Conservation (phyloP, 1,139 yeast genomes). For the Taiozyma sp. region DNA sequence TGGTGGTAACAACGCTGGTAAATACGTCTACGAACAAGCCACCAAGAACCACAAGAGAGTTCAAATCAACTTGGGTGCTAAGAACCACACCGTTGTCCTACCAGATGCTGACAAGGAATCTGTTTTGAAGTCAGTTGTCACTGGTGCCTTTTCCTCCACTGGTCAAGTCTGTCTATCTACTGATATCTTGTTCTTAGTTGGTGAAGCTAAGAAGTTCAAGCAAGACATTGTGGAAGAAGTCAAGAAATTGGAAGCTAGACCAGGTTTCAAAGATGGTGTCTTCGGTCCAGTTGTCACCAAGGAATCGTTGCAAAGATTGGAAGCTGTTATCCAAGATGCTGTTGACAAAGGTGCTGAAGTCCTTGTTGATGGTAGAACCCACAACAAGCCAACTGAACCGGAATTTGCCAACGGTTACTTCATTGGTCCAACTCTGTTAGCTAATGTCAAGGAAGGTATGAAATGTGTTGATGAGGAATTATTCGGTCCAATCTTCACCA, state of each 20-base stretch:
- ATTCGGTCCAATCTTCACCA: slow-evolving; percentile 26
- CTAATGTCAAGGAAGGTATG: slow-evolving; percentile 22
- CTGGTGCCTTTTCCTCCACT: slow-evolving; percentile 26
- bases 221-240: slow-evolving; percentile 24
- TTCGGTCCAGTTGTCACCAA: slow-evolving; percentile 26
- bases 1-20: slow-evolving; percentile 29
- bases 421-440: slow-evolving; percentile 25
- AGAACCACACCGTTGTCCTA: slow-evolving; percentile 27
- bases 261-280: slow-evolving; percentile 26
- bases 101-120: slow-evolving; percentile 27
- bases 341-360: slow-evolving; percentile 33
- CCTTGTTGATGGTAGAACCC: slow-evolving; percentile 25
- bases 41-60: slow-evolving; percentile 25
- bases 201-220: slow-evolving; percentile 23
- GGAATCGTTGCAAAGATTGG: slow-evolving; percentile 24
- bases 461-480: slow-evolving; percentile 28
- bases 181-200: slow-evolving; percentile 25
- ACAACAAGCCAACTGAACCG: slow-evolving; percentile 20
- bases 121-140: slow-evolving; percentile 23
- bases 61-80: slow-evolving; percentile 27
- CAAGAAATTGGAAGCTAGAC: slow-evolving; percentile 19
- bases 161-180: slow-evolving; percentile 27
- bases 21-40: slow-evolving; percentile 25
- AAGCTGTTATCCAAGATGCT: slow-evolving; percentile 25
- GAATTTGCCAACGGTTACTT: slow-evolving; percentile 24